Evolutionary conservation across 768 basidiomycete genomes (phyloP).

Genomic region (Russula foetens): DNA sequence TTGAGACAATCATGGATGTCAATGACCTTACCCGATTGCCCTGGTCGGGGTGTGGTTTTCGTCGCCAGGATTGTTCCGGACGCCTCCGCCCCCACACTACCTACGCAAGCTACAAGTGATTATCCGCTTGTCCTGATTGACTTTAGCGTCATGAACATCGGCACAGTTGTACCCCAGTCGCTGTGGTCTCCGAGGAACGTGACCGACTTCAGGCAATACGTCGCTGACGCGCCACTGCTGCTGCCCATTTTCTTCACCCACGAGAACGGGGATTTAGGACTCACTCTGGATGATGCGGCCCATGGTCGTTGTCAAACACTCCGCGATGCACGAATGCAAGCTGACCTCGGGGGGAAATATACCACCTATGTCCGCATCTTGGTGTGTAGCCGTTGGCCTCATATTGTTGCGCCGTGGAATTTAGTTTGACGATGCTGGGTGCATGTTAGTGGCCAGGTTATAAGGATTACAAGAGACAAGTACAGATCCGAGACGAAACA

Average conservation of each 20-base stretch:
- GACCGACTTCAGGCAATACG: constrained; percentile 2
- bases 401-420: not conserved
- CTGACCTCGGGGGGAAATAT: constrained; percentile 3
- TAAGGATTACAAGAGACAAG: constrained; percentile 3
- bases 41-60: not conserved
- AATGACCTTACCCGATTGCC: not conserved
- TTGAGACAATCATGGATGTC: not conserved
- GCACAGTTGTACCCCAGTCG: constrained; percentile 12
- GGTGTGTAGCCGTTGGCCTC: not conserved
- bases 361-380: constrained; percentile 10
- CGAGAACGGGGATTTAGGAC: constrained; percentile 1
- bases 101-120: not conserved
- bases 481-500: constrained; percentile 14
- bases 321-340: not conserved
- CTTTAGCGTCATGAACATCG: not conserved
- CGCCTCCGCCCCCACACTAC: not conserved
- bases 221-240: constrained; percentile 2
- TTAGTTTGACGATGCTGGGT: not conserved
- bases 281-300: not conserved
- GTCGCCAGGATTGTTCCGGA: not conserved
- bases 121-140: constrained; percentile 1
- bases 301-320: constrained; percentile 3
- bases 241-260: constrained; percentile 14
- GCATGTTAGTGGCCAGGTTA: constrained; percentile 12
- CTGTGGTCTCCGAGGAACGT: constrained; percentile 4